Base-by-base conservation (phyloP, 2,329 filamentous ascomycete species). In the Phaeomoniella chlamydospora region DNA sequence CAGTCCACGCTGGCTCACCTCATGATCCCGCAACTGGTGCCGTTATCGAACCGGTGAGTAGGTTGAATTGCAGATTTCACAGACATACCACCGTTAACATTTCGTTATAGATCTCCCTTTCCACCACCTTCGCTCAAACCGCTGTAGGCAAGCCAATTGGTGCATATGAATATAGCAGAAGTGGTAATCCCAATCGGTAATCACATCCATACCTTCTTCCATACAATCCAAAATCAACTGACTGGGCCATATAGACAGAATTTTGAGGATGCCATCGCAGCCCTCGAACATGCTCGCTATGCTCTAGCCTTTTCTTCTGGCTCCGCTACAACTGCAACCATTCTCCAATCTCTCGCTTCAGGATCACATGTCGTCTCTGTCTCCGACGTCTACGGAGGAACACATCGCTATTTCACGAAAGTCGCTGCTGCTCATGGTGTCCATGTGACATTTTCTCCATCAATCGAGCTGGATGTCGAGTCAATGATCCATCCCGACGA, bases 391-490 rank as follows among this genome's bases (percentile, higher is more conserved):
- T 98, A 98, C 59, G 90, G 90, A 48, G 90, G 90, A 49, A 98
- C 90, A 30, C 90, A 98, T 65, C 74, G 90, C 52, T 98, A 98
- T 68, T 98, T 98, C 68, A 98, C 90, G 45, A 87, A 94, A 64
- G 90, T 96, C 35, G 90, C 90, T 39, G 77, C 84, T 51, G 86
- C 90, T 16, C 90, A 98, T 59, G 85, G 88, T 50, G 85, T 98
- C 37, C 76, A 81, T 49, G 90, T 96, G 42, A 93, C 88, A 34
- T 98, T 98, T 60, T 88, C 86, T 4, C 85, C 86, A 6, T 78
- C 78, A 60, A 92, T 98, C 52, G 88, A 94, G 62, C 68, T 85
- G 43, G 84, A 96, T 54, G 78, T 96, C 47, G 72, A 73, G 45
- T 72, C 78, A 47, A 73, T 96, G 63, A 92, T 98, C 55, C 81